Conservation (phyloP, 1,139 yeast genomes). For the Blastobotrys aristatus region DNA sequence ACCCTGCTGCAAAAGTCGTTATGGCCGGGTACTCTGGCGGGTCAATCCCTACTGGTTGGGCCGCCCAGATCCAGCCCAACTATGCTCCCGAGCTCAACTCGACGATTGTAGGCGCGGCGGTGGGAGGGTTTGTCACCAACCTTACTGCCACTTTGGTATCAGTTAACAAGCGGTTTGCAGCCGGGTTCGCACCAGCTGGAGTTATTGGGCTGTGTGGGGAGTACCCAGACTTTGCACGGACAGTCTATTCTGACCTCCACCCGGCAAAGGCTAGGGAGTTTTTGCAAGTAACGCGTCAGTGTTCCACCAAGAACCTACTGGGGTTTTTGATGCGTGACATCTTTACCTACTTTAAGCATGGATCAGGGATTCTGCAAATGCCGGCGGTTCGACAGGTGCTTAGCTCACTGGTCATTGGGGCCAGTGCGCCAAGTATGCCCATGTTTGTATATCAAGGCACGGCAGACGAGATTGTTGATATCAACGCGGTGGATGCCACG, state of each 20-base stretch:
- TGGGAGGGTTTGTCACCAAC: constrained; percentile 29
- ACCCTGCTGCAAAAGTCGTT: constrained; percentile 18
- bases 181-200: constrained; percentile 30
- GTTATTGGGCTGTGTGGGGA: constrained; percentile 29
- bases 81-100: constrained; percentile 31
- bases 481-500: constrained; percentile 21
- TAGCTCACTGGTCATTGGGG: constrained; percentile 19
- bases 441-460: constrained; percentile 30
- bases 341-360: constrained; percentile 21
- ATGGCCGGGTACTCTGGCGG: constrained; percentile 34
- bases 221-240: constrained; percentile 24
- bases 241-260: constrained; percentile 14
- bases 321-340: constrained; percentile 21
- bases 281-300: constrained; percentile 16
- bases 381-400: constrained; percentile 15
- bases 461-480: constrained; percentile 27
- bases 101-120: constrained; percentile 25
- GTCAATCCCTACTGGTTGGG: constrained; percentile 31
- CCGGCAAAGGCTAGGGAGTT: constrained; percentile 19
- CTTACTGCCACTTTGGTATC: constrained; percentile 18
- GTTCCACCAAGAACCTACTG: constrained; percentile 19
- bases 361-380: constrained; percentile 16
- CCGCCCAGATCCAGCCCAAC: constrained; percentile 27
- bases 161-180: constrained; percentile 18
- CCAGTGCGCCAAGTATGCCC: constrained; percentile 23